A percentile compares a stretch with the other conserved stretches of the same genome.
Evolutionary conservation across 2,329 filamentous ascomycete genomes (phyloP).

Genomic region (Diaporthe australafricana): DNA sequence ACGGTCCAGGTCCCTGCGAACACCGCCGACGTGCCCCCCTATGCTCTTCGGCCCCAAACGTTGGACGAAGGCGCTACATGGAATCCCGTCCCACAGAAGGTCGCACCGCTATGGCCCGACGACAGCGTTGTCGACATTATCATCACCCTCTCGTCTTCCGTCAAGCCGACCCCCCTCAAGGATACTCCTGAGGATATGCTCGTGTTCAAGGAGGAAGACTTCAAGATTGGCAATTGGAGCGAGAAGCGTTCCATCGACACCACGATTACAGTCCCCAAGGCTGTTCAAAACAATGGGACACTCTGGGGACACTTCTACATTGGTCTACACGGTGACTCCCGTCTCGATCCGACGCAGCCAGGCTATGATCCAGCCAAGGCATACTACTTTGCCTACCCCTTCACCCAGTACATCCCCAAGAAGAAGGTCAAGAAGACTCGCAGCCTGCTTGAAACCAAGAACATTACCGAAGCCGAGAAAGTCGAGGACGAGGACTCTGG

Average conservation of each 20-base stretch:
- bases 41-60: constrained; percentile 70
- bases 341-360: constrained; percentile 79
- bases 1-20: constrained; percentile 65
- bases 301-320: constrained; percentile 96
- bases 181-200: constrained; percentile 74
- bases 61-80: constrained; percentile 72
- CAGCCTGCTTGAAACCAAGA: constrained; percentile 77
- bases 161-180: constrained; percentile 75
- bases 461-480: constrained; percentile 58
- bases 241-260: constrained; percentile 84
- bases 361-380: constrained; percentile 81
- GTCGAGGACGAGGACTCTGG: constrained; percentile 65
- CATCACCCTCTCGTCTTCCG: constrained; percentile 84
- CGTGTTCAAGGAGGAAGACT: constrained; percentile 83
- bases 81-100: constrained; percentile 73
- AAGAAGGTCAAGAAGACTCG: constrained; percentile 91
- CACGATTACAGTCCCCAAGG: constrained; percentile 79
- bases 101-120: constrained; percentile 89
- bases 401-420: constrained; percentile 91
- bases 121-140: constrained; percentile 84
- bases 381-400: constrained; percentile 84
- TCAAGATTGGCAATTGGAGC: constrained; percentile 81
- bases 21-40: constrained; percentile 70
- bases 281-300: constrained; percentile 91
- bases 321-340: constrained; percentile 75